Evolutionary conservation across 768 basidiomycete species (phyloP), one percentile per base, ranked within the genome.

Genomic region (Lactarius hengduanensis): DNA sequence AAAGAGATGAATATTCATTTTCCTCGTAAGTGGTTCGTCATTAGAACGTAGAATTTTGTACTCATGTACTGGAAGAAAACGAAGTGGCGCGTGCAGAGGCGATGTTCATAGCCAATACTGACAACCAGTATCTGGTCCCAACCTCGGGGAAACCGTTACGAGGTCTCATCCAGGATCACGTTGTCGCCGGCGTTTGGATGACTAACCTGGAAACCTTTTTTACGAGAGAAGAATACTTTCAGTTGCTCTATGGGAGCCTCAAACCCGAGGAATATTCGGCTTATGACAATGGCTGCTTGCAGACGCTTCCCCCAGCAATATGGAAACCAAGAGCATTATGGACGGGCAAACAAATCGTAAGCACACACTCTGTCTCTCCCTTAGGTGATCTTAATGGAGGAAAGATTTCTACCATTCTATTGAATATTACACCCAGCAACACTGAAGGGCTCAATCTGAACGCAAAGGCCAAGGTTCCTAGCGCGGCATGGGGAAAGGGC

Each of bases 1-100:
- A 68, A 70, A 94, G 96, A 99, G 76, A 99, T 99, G 96, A 99
- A 99, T 78, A 94, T 99, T 58, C 97, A 99, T 80, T 99, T 99
- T 72, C 96, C 97, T 72, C 96, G 94, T 93, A 77, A 78, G 92
- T 80, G 15, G 45, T 57, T 22, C 45, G 36, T 20, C 26, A 40
- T 28, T 55, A 16, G 18, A 1, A 10, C 45, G n/a, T 50, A 32
- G 30, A 59, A 34, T 13, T 41, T 26, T 63, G 38, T 62, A 36
- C 62, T 70, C 26, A 71, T 30, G 9, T 41, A 28, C 54, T 11
- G 30, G 53, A 57, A 96, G 94, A 99, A 80, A 96, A 95, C 71
- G 91, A 96, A 74, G 86, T 96, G 50, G 95, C 97, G 55, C 88
- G 96, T 64, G 92, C 96, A 1, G 97, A 99, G 76, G 94, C 95